Evolutionary conservation across 2,329 filamentous ascomycete genomes (phyloP), one percentile per base, ranked within the genome.

Genomic region (Neocucurbitaria cava): DNA sequence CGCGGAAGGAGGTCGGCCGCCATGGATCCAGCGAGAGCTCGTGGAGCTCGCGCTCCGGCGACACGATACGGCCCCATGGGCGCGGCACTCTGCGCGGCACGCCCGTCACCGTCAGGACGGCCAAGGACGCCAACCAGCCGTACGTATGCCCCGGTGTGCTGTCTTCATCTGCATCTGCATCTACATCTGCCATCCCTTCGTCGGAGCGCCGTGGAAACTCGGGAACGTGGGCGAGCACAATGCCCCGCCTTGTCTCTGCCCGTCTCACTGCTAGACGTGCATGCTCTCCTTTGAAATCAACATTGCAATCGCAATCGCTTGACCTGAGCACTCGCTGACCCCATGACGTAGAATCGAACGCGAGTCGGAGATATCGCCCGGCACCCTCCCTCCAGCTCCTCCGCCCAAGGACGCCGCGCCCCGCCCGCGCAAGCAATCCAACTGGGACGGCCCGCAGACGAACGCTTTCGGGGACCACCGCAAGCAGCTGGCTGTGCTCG

Each of bases 401-500:
- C 73, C 70, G 30, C 72, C 71, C 23, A 75, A 74, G 54, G 72
- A 75, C 64, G 63, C 70, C 48, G 61, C 64, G 39, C 69, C 71
- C 49, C 67, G 66, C 39, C 63, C 67, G 49, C 63, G 72, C 49
- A 70, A 69, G 59, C 78, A 79, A 61, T 80, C 84, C 61, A 73
- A 79, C 61, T 84, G 84, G 74, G 84, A 85, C 60, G 83, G 81
- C 67, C 80, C 68, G 20, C 63, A 83, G 63, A 74, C 83, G 70
- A 84, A 81, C 78, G 86, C 89, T 70, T 83, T 90, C 65, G 81
- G 81, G 71, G 88, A 89, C 72, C 89, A 91, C 72, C 86, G 88
- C 68, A 89, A 88, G 77, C 88, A 91, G 66, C 83, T 91, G 52
- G 83, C 87, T 64, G 84, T 88, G 54, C 80, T 91, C 67, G 87